These are phyloP conservation scores for Lupinus albus DNA, from an alignment of 306 rosid species.

Conservation along the genomic window DNA sequence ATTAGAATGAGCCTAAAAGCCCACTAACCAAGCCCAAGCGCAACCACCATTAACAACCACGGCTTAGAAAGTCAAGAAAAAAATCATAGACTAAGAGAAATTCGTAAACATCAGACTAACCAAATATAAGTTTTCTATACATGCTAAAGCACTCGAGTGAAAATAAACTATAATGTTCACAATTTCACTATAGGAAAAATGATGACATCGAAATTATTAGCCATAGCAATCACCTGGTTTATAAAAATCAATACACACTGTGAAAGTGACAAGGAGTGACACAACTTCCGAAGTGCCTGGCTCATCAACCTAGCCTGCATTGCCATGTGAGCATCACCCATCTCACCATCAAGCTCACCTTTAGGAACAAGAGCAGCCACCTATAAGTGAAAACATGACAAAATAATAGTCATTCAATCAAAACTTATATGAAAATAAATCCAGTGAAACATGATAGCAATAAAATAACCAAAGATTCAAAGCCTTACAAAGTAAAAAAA, in stretches of 20 bases:
- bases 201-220: slow-evolving; percentile 22
- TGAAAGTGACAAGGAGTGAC: slow-evolving; percentile 85
- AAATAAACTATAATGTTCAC: slow-evolving; percentile 9
- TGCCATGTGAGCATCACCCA: slow-evolving; percentile 99
- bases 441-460: slow-evolving; percentile 26
- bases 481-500: background rate
- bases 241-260: slow-evolving; percentile 75
- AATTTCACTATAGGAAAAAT: slow-evolving; percentile 1
- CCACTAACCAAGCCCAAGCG: slow-evolving; percentile 4
- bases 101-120: slow-evolving; percentile 14
- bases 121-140: background rate
- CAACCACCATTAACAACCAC: slow-evolving; percentile 9
- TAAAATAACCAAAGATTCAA: slow-evolving; percentile 8
- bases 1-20: background rate
- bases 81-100: background rate
- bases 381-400: slow-evolving; percentile 50
- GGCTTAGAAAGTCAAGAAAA: slow-evolving; percentile 22
- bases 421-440: slow-evolving; percentile 15
- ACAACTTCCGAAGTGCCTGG: slow-evolving; percentile 88
- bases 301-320: slow-evolving; percentile 99
- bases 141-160: background rate
- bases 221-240: slow-evolving; percentile 70
- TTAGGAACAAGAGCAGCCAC: slow-evolving; percentile 97
- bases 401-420: slow-evolving; percentile 17
- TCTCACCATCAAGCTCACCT: slow-evolving; percentile 92